These are phyloP conservation scores for Venturia carpophila DNA, from an alignment of 2,329 filamentous ascomycete genomes.

Conservation along the genomic window DNA sequence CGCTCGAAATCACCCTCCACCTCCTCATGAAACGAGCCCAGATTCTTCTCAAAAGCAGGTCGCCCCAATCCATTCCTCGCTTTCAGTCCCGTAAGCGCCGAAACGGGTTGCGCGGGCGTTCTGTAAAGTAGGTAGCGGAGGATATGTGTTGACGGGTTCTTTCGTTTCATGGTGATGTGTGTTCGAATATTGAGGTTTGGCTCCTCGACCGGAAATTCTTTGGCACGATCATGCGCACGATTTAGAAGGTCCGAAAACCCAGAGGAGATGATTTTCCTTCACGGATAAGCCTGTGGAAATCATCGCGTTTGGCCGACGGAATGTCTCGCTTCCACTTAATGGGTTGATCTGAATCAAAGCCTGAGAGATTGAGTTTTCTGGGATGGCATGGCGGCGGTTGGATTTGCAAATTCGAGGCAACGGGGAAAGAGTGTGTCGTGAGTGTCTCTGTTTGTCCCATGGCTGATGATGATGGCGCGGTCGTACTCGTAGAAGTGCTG, in stretches of 20 bases:
- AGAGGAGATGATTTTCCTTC: slow-evolving; percentile 48
- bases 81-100: slow-evolving; percentile 46
- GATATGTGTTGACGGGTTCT: slow-evolving; percentile 46
- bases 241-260: slow-evolving; percentile 53
- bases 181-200: slow-evolving; percentile 50
- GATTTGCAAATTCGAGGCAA: not conserved
- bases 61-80: slow-evolving; percentile 49
- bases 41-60: slow-evolving; percentile 46
- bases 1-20: slow-evolving; percentile 35
- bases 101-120: slow-evolving; percentile 44
- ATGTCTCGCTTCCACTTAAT: not conserved
- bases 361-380: not conserved
- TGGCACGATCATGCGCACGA: slow-evolving; percentile 31
- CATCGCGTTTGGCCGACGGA: slow-evolving; percentile 42
- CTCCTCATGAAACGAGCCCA: slow-evolving; percentile 48
- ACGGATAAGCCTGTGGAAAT: slow-evolving; percentile 56
- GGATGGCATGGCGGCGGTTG: not conserved
- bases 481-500: slow-evolving; percentile 52
- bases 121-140: slow-evolving; percentile 51
- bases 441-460: slow-evolving; percentile 11
- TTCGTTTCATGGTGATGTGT: slow-evolving; percentile 49
- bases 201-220: slow-evolving; percentile 27
- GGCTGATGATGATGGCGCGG: slow-evolving; percentile 48
- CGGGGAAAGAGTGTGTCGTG: not conserved
- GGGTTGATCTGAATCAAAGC: not conserved